A percentile compares a stretch with the other conserved stretches of the same genome.
Conservation (phyloP, 164 flowering plant species). For the Piper betle region DNA sequence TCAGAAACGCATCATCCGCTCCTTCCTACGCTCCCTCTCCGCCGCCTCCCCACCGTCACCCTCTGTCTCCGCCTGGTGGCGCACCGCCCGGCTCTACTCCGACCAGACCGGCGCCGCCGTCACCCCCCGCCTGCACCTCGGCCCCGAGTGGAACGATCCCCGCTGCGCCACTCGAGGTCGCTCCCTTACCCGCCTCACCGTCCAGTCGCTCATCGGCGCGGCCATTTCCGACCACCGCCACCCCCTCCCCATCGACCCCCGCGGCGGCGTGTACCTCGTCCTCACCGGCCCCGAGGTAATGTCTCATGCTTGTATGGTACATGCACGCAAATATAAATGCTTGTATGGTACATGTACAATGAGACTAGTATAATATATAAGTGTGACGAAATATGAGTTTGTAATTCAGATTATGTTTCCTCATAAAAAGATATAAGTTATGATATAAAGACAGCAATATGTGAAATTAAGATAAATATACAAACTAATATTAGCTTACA, state of each 20-base stretch:
- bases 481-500: no score
- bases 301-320: no score
- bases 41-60: constrained; percentile 11
- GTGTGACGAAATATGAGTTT: no score
- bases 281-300: constrained; percentile 45
- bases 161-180: constrained; percentile 36
- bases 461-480: no score
- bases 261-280: constrained; percentile 44
- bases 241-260: constrained; percentile 29
- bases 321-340: no score
- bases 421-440: no score
- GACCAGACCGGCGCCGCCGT: constrained; percentile 59
- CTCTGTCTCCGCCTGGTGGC: constrained; percentile 62
- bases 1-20: constrained; percentile 42
- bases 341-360: no score
- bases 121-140: constrained; percentile 24
- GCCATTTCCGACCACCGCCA: constrained; percentile 15
- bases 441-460: no score
- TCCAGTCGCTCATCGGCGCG: constrained; percentile 35
- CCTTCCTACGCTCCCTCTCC: constrained; percentile 49
- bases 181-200: constrained; percentile 32
- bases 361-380: no score
- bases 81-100: constrained; percentile 44
- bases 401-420: no score
- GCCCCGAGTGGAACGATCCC: constrained; percentile 31